Evolutionary conservation across 2,329 filamentous ascomycete species (phyloP), one percentile per base, ranked within the genome.

Genomic region (Xylaria sp.): DNA sequence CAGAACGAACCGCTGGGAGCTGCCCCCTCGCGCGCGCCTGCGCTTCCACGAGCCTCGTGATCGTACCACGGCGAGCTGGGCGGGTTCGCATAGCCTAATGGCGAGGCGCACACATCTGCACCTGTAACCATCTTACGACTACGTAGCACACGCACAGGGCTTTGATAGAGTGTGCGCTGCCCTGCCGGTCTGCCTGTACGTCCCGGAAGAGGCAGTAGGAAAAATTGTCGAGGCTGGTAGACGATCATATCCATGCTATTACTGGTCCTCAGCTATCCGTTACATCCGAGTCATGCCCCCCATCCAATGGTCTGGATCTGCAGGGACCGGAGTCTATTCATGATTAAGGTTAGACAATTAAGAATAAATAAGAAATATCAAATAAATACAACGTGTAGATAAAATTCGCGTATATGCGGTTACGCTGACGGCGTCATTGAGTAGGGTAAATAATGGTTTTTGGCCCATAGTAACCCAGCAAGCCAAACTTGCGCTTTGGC

Each of bases 191-290:
- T 37, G 50, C 40, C 22, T 24, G 44, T 19, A 17, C 19, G 20
- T 46, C 24, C 22, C 21, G 29, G 16, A 24, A 11, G 34, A 39
- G 20, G 17, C 6, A 43, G 26, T 42, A 44, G 48, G 45, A 18
- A 41, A 56, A 58, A 51, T 42, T 37, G 19, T 58, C 42, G 52
- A 60, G 57, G 57, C 34, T 56, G 52, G 54, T 55, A 40, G 50
- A 42, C 19, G 19, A 42, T 42, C 19, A 16, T 21, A 19, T 42
- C 18, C 21, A 19, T 19, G 40, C n/a, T 21, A 42, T 42, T 57
- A 46, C 17, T 44, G 42, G 52, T 18, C 11, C n/a, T 7, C 9
- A 21, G 54, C 40, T 56, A 50, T 54, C 58, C 58, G 58, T 61
- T 50, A 43, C 52, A 61, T 55, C 58, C 58, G 58, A 48, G 45